Evolutionary conservation across 176 grass and related monocot genomes (phyloP), one percentile per base, ranked within the genome.

Genomic region (Olyra latifolia): DNA sequence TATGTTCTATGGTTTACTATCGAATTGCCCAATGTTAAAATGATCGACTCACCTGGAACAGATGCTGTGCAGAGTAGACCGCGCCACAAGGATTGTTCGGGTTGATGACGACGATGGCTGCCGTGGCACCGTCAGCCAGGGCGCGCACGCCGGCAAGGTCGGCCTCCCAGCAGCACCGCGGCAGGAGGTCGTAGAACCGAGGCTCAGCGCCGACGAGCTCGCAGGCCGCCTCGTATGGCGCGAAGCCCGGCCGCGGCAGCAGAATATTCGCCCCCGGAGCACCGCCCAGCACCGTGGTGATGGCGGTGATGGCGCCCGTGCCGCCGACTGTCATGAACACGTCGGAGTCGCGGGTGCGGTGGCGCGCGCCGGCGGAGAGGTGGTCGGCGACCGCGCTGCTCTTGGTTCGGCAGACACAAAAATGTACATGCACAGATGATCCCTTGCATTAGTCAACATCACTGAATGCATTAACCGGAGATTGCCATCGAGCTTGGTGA

Each of bases 31-130:
- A 41, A n/a, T 27, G 5, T 35, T 35, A 25, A 19, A 22, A 54
- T 2, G 3, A 12, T 80, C 46, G 22, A 16, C 27, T 48, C 2
- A 91, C 88, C 92, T 99, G 82, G 4, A 81, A 64, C 59, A 95
- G 96, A 70, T 99, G 92, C 0, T 88, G 58, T 9, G 59, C 10
- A 11, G 92, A 93, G 71, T 91, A 93, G 56, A 89, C 86, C 0
- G 76, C 82, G 3, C 92, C 96, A 0, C 96, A 99, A 0, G 92
- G 96, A 22, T 99, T 99, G 75, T 99, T 99, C 3, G 92, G 96
- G 65, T 89, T 99, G 78, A 99, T 99, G 88, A 99, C 60, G 0
- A 99, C 96, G 45, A 99, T 48, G 9, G 88, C 96, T 1, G 84
- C 81, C 0, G 96, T 99, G 50, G 81, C 63, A 11, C 62, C 5